A percentile compares a stretch with the other conserved stretches of the same genome.
These are phyloP conservation scores for Nicotiana tabacum DNA, from an alignment of 257 asterid species.

Conservation along the genomic window DNA sequence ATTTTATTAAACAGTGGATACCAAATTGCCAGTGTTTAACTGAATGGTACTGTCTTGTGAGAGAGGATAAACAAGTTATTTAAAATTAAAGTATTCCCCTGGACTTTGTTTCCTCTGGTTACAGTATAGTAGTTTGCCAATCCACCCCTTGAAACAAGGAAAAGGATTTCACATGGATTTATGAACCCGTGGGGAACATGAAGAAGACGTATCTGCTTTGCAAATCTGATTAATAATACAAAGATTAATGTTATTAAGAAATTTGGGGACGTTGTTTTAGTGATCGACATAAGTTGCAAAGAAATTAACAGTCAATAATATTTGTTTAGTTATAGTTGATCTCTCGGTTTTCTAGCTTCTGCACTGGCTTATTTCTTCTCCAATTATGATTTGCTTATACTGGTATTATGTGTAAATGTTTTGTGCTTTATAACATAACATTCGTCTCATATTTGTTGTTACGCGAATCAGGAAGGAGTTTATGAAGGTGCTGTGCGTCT, in stretches of 20 bases:
- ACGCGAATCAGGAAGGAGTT: slow-evolving; percentile 48
- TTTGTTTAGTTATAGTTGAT: not conserved
- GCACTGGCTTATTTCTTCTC: not conserved
- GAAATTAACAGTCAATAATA: not conserved
- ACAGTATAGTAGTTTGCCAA: not conserved
- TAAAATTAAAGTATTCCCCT: not conserved
- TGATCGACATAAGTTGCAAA: not conserved
- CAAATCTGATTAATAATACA: not conserved
- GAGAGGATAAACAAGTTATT: not conserved
- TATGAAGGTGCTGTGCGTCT: slow-evolving; percentile 66
- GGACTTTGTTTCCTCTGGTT: not conserved
- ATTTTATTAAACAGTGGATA: not conserved
- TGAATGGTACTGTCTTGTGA: not conserved
- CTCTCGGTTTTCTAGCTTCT: not conserved
- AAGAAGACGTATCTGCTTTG: not conserved
- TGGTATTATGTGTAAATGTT: not conserved
- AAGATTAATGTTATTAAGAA: not conserved
- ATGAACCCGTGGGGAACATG: not conserved
- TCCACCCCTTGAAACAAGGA: not conserved
- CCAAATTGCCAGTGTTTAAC: not conserved
- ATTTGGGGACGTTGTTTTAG: not conserved
- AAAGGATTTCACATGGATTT: not conserved
- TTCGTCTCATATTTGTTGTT: not conserved
- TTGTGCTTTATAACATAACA: not conserved
- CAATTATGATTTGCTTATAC: not conserved